Conservation (phyloP, 2,329 filamentous ascomycete genomes). For the Plectosphaerella plurivora region DNA sequence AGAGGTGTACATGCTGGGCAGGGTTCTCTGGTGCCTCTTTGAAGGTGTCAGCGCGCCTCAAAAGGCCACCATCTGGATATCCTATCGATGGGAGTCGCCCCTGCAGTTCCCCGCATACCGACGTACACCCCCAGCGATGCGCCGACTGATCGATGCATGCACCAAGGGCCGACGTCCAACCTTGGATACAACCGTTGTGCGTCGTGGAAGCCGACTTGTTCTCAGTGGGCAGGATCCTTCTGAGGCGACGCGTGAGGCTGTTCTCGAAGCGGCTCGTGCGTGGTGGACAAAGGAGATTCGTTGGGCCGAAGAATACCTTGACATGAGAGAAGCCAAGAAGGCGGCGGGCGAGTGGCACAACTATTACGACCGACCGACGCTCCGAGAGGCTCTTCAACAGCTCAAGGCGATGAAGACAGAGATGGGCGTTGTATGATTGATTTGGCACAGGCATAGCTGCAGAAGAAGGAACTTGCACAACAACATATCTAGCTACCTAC, state of each 20-base stretch:
- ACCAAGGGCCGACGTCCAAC: constrained; percentile 42
- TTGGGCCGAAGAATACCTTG: constrained; percentile 42
- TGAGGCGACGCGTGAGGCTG: constrained; percentile 25
- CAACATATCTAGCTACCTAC: too few species aligned
- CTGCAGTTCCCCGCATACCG: constrained; percentile 51
- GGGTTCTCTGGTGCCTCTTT: constrained; percentile 59
- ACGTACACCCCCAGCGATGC: constrained; percentile 39
- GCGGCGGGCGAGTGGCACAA: constrained; percentile 43
- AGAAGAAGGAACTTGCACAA: too few species aligned
- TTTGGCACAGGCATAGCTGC: neutral
- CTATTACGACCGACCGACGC: constrained; percentile 41
- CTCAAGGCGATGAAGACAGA: constrained; percentile 14
- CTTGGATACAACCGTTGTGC: constrained; percentile 38
- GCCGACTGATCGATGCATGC: constrained; percentile 45
- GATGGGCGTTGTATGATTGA: neutral
- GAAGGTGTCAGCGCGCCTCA: constrained; percentile 56
- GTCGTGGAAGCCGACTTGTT: constrained; percentile 41
- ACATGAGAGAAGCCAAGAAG: constrained; percentile 30
- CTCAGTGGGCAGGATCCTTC: constrained; percentile 20
- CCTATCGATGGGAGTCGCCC: constrained; percentile 51
- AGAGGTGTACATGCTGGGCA: constrained; percentile 59
- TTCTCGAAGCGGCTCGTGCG: constrained; percentile 30
- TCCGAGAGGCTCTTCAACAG: constrained; percentile 35
- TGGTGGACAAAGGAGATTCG: constrained; percentile 48
- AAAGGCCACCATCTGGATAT: constrained; percentile 52